A percentile compares a stretch with the other conserved stretches of the same genome.
Conservation (phyloP, 2,329 filamentous ascomycete species). For the Diplodia scrobiculata region DNA sequence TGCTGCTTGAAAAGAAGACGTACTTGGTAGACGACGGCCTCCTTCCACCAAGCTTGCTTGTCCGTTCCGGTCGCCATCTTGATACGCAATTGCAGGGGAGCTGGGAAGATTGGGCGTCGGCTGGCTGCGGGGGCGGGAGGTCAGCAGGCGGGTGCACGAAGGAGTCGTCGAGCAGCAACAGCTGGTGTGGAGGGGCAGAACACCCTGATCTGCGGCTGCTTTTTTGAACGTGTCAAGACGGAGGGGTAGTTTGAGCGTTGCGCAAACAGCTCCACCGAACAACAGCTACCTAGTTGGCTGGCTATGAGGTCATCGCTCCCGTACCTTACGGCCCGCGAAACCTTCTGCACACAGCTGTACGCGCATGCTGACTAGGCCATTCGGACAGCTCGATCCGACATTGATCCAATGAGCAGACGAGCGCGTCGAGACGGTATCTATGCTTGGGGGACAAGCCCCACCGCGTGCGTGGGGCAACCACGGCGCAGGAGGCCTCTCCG, state of each 20-base stretch:
- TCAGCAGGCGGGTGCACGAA: neutral
- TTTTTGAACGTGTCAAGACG: conserved; percentile 1
- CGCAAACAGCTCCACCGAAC: conserved; percentile 6
- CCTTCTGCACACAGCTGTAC: neutral
- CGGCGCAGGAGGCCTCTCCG: conserved; percentile 14
- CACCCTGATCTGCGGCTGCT: neutral
- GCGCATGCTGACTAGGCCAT: neutral
- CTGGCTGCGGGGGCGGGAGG: neutral
- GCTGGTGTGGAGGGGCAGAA: neutral
- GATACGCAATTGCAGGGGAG: neutral
- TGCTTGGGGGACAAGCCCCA: neutral
- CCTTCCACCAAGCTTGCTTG: conserved; percentile 49
- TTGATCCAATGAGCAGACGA: neutral
- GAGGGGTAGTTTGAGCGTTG: neutral
- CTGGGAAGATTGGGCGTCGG: neutral
- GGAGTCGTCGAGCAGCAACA: neutral
- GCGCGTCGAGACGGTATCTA: neutral
- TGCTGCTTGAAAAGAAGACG: neutral
- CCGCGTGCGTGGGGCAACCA: conserved; percentile 9
- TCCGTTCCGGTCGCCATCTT: neutral
- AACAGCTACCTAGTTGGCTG: conserved; percentile 15
- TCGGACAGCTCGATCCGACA: neutral
- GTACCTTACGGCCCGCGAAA: neutral
- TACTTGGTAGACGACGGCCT: conserved; percentile 46
- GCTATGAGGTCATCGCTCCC: conserved; percentile 21